Evolutionary conservation across 139 green algal genomes (phyloP).

Genomic region (Chlamydomonas sp.): DNA sequence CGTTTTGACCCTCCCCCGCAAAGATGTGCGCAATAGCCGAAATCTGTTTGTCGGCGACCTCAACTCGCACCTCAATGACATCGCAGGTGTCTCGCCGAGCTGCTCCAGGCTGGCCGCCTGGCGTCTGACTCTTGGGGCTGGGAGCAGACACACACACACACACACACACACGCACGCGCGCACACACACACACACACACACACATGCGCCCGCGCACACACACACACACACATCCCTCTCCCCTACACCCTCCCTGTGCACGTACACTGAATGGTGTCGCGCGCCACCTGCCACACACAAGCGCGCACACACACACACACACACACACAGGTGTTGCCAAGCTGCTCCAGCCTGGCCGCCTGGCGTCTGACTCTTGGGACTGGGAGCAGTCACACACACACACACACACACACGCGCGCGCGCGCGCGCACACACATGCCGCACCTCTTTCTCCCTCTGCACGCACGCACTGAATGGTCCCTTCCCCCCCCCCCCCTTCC

Average conservation of each 20-base stretch:
- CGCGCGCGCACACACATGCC: background rate
- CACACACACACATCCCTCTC: background rate
- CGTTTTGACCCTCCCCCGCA: no score
- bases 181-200: background rate
- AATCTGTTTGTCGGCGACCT: no score
- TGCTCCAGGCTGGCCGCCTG: no score
- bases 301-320: no score
- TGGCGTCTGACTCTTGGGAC: conserved; percentile 70
- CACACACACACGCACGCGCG: conserved; percentile 2
- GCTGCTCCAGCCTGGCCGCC: conserved; percentile 55
- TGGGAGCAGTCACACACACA: conserved; percentile 40
- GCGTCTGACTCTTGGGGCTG: no score
- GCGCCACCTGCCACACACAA: no score
- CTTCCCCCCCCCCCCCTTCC: no score
- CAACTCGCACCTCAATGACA: no score
- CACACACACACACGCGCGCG: background rate
- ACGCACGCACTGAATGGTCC: background rate
- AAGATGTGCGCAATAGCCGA: no score
- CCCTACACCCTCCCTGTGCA: background rate
- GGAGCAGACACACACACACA: no score
- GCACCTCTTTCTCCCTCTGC: background rate
- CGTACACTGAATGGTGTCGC: background rate
- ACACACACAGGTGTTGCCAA: conserved; percentile 70
- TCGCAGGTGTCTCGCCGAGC: no score
- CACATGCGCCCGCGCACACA: background rate